Percentiles rank a stretch among this genome's conserved stretches.
Evolutionary conservation across 1,139 yeast species (phyloP).

Genomic region (Hanseniaspora gamundiae): DNA sequence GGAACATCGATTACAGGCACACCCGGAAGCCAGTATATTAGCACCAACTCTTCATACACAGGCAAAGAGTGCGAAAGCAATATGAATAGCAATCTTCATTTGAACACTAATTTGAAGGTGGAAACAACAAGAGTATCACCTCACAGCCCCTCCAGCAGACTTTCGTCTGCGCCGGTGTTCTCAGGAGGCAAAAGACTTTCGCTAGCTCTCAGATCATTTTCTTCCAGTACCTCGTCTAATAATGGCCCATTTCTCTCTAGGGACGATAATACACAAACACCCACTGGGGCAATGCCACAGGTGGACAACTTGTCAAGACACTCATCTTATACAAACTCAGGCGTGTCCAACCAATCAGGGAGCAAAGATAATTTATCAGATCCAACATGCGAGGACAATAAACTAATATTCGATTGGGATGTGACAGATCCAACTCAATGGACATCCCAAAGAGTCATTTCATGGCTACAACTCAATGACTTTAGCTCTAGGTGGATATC

Average conservation of each 20-base stretch:
- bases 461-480: conserved; percentile 55
- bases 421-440: conserved; percentile 41
- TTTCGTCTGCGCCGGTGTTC: conserved; percentile 5
- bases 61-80: neutral
- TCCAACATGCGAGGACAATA: conserved; percentile 8
- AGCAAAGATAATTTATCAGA: too few species aligned
- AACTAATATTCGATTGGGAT: conserved; percentile 30
- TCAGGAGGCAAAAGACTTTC: conserved; percentile 6
- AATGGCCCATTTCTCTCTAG: neutral
- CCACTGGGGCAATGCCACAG: too few species aligned
- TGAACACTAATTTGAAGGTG: neutral
- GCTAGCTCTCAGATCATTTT: conserved; percentile 6
- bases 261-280: neutral
- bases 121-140: conserved; percentile 1
- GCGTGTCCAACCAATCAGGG: neutral
- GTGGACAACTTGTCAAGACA: neutral
- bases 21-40: neutral
- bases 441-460: conserved; percentile 52
- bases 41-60: neutral
- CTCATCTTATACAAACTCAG: neutral
- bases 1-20: neutral
- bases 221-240: conserved; percentile 4
- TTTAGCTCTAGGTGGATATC: conserved; percentile 67
- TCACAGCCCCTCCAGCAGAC: conserved; percentile 5
- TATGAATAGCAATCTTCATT: neutral